Evolutionary conservation across 805 yeast genomes (phyloP), one percentile per base, ranked within the genome.

Genomic region (Pichia nakasei): DNA sequence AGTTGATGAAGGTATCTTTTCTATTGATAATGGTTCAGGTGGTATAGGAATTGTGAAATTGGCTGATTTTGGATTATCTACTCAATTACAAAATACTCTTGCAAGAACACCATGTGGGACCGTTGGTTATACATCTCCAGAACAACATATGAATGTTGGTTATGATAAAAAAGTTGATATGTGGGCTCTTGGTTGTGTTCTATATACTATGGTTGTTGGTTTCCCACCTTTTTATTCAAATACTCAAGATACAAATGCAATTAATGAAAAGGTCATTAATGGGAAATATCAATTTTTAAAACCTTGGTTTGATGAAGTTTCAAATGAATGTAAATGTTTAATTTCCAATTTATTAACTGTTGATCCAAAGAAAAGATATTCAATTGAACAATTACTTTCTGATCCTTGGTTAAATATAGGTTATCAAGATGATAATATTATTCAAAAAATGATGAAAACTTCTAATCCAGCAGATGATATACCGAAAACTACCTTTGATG

Each of bases 231-330:
- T 80, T 56, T 81, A 78, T 57, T 91, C 85, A 52, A 84, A 80
- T 48, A 59, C 58, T 37, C 64, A 60, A 48, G 81, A 82, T 54
- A 70, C 78, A 3, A 69, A 70, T 49, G 69, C 68, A 40, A 66
- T 85, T 38, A 79, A 88, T 4, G 71, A 72, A 43, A 85, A 84
- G 58, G 85, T 83, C 27, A 69, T 83, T 12, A 69, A 69, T 38
- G 94, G 93, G 31, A 80, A 83, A 45, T 85, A 73, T 60, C 74
- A 76, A n/a, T 85, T 83, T 58, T 66, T 85, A 42, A 66, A 74
- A 47, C 95, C 95, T 2, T 85, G 95, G 95, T 85, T 93, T 86
- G 93, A 84, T 61, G 94, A 85, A 58, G 81, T 85, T 31, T 72
- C 82, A 41, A 63, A 59, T 34, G 86, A 79, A 32, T 89, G 88